Evolutionary conservation across 331 rosid species (phyloP).

Genomic region (Quercus phellos): DNA sequence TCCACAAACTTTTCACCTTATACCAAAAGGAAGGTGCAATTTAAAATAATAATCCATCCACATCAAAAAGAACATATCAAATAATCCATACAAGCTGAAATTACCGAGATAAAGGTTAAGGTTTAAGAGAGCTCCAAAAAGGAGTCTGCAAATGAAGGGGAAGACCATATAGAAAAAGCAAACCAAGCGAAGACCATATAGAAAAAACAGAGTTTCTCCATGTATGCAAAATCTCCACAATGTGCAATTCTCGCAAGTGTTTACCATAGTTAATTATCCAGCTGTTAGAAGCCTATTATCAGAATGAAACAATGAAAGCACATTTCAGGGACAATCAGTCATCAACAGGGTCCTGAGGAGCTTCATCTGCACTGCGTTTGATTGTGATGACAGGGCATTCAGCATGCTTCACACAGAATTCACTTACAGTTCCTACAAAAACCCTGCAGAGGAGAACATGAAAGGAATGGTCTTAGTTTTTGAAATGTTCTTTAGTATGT

Average conservation of each 20-base stretch:
- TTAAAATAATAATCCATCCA: too few relatives aligned
- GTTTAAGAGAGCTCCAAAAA: neutral
- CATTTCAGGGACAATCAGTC: slow-evolving; percentile 42
- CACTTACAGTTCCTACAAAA: slow-evolving; percentile 97
- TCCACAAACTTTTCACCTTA: too few relatives aligned
- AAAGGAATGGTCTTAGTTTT: slow-evolving; percentile 1
- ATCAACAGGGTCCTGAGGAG: slow-evolving; percentile 91
- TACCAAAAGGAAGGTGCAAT: too few relatives aligned
- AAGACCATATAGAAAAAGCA: neutral
- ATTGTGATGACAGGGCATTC: slow-evolving; percentile 92
- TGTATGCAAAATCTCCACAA: neutral
- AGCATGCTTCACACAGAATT: slow-evolving; percentile 87
- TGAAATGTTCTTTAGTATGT: neutral
- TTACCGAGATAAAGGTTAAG: neutral
- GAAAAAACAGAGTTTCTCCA: neutral
- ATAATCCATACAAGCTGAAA: neutral
- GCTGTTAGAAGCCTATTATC: neutral
- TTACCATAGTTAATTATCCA: neutral
- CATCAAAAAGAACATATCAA: neutral
- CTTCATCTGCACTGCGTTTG: slow-evolving; percentile 80
- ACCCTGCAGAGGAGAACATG: slow-evolving; percentile 48
- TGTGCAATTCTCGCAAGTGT: neutral
- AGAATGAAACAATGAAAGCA: neutral
- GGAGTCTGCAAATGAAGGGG: neutral
- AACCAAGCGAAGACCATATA: neutral